Conservation (phyloP, 805 yeast genomes). For the Candida saitoana region DNA sequence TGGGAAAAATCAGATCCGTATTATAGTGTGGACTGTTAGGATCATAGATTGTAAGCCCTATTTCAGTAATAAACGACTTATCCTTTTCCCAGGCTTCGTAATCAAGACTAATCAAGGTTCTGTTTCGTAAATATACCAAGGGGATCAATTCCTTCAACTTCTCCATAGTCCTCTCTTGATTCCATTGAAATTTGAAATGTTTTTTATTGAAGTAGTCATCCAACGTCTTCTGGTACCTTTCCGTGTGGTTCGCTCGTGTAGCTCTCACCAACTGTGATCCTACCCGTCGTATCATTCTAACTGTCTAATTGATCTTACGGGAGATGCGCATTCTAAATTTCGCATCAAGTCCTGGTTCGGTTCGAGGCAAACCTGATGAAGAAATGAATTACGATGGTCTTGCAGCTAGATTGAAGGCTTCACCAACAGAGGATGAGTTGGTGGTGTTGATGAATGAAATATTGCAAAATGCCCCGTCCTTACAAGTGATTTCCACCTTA, state of each 20-base stretch:
- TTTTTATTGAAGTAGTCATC: conserved; percentile 17
- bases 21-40: conserved; percentile 45
- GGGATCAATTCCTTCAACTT: conserved; percentile 15
- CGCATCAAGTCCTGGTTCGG: too few species aligned
- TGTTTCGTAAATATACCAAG: conserved; percentile 17
- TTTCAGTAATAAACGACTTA: conserved; percentile 46
- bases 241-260: neutral
- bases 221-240: conserved; percentile 8
- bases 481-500: neutral
- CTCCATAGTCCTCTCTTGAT: conserved; percentile 7
- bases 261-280: neutral
- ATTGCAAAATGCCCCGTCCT: neutral
- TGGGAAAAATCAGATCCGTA: conserved; percentile 36
- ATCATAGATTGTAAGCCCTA: conserved; percentile 56
- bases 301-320: too few species aligned
- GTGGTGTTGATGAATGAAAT: conserved; percentile 2
- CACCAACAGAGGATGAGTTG: neutral
- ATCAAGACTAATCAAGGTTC: conserved; percentile 47
- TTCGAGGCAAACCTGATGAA: too few species aligned
- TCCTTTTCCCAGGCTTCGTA: conserved; percentile 54
- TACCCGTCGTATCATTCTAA: neutral
- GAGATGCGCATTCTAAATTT: too few species aligned
- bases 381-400: too few species aligned
- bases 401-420: conserved; percentile 4
- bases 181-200: conserved; percentile 17